phyloP scores from a whole-genome alignment of 2,329 filamentous ascomycete genomes.

The Ceratocystis variospora region DNA sequence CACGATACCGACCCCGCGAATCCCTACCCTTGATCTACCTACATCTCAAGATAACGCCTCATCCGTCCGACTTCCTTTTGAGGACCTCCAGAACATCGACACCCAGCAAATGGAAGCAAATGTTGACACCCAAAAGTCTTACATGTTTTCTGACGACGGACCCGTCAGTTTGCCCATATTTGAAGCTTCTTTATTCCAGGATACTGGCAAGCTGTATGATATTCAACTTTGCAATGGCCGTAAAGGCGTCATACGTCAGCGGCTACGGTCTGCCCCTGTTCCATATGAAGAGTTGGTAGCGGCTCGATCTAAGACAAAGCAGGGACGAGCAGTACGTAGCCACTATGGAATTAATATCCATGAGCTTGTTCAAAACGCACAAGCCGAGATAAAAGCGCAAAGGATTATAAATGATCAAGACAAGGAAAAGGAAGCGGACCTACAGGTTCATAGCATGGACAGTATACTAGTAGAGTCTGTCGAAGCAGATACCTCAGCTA shows the following conservation, averaged over 20 bases:
- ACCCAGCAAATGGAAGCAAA: not conserved
- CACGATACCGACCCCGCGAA: not conserved
- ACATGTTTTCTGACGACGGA: not conserved
- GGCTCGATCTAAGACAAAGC: constrained; percentile 49
- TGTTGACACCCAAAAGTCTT: not conserved
- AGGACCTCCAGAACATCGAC: not conserved
- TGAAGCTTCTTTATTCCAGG: constrained; percentile 19
- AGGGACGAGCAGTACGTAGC: constrained; percentile 55
- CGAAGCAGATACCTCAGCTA: constrained; percentile 24
- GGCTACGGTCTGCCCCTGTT: constrained; percentile 32
- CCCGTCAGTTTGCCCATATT: constrained; percentile 10
- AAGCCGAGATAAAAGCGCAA: constrained; percentile 38
- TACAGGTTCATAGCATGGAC: constrained; percentile 7
- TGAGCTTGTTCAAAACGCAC: constrained; percentile 58
- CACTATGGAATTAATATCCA: constrained; percentile 95
- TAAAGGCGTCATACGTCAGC: constrained; percentile 41
- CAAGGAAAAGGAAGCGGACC: not conserved
- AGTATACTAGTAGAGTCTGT: constrained; percentile 28
- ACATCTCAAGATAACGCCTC: not conserved
- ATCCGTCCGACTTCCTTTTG: not conserved
- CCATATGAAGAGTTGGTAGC: constrained; percentile 57
- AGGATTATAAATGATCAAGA: constrained; percentile 13
- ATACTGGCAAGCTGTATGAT: constrained; percentile 27
- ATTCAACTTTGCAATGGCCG: constrained; percentile 45
- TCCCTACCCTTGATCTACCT: constrained; percentile 3